These are phyloP conservation scores for Ophiocordyceps sinensis DNA, from an alignment of 2,329 filamentous ascomycete genomes.

Conservation along the genomic window DNA sequence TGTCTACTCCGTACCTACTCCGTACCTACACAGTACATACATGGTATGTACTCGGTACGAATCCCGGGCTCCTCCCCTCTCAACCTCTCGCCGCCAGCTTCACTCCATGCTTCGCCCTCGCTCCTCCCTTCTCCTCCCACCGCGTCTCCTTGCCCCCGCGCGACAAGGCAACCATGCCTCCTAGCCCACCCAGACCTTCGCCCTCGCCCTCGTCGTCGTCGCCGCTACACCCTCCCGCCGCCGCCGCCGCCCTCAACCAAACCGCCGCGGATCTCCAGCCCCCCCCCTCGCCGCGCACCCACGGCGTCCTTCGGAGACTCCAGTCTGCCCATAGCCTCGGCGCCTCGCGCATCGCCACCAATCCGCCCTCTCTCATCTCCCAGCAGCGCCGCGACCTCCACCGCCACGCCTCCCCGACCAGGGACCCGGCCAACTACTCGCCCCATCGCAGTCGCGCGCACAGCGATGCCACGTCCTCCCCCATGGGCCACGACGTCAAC, in stretches of 20 bases:
- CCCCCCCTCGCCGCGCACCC: slow-evolving; percentile 48
- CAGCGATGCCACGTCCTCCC: slow-evolving; percentile 46
- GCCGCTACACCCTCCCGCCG: background rate
- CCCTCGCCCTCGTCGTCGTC: background rate
- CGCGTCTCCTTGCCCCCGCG: background rate
- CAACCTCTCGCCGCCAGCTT: background rate
- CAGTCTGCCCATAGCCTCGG: slow-evolving; percentile 62
- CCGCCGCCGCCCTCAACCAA: background rate
- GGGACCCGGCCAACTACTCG: slow-evolving; percentile 19
- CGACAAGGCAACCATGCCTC: slow-evolving; percentile 3
- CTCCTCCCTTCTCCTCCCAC: background rate
- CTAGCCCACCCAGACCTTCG: slow-evolving; percentile 3
- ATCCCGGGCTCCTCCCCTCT: too few relatives aligned
- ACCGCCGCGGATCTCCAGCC: slow-evolving; percentile 32
- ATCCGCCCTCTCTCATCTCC: slow-evolving; percentile 43
- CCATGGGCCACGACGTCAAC: slow-evolving; percentile 22
- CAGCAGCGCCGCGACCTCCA: slow-evolving; percentile 42
- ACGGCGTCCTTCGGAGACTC: slow-evolving; percentile 55
- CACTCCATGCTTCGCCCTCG: too few relatives aligned
- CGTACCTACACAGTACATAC: too few relatives aligned
- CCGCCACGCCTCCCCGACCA: slow-evolving; percentile 19
- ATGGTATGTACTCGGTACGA: too few relatives aligned
- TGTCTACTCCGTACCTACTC: too few relatives aligned
- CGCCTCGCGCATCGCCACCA: slow-evolving; percentile 30
- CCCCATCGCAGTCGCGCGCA: slow-evolving; percentile 52